Evolutionary conservation across 1,139 yeast genomes (phyloP).

Genomic region (Suhomyces panamericanus): DNA sequence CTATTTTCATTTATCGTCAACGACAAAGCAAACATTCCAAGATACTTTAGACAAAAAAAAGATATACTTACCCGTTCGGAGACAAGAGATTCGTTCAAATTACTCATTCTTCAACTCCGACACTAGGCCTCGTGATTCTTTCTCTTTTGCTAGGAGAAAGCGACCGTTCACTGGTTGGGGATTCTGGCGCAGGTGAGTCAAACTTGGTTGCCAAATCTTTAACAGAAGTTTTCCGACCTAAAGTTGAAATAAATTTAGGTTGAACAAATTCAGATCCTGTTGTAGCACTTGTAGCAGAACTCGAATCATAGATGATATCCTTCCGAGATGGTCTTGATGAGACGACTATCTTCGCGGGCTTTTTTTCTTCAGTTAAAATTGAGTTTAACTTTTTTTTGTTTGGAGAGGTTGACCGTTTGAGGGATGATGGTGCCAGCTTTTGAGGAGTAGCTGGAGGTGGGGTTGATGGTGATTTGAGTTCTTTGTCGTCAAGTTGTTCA

Average conservation of each 20-base stretch:
- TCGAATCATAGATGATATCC: slow-evolving; percentile 24
- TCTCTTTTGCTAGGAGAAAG: slow-evolving; percentile 15
- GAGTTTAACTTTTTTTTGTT: slow-evolving; percentile 38
- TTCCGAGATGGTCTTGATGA: slow-evolving; percentile 35
- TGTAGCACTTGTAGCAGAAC: slow-evolving; percentile 16
- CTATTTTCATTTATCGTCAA: slow-evolving; percentile 26
- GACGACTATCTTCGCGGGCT: slow-evolving; percentile 18
- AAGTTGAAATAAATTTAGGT: slow-evolving; percentile 31
- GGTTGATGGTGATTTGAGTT: slow-evolving; percentile 10
- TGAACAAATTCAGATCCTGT: slow-evolving; percentile 26
- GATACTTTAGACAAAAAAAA: slow-evolving; percentile 32
- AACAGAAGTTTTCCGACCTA: slow-evolving; percentile 37
- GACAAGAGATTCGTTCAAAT: neutral
- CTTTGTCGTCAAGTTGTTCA: neutral
- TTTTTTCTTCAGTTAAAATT: slow-evolving; percentile 24
- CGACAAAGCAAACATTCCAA: slow-evolving; percentile 45
- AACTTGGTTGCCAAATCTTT: slow-evolving; percentile 36
- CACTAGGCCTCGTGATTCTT: slow-evolving; percentile 8
- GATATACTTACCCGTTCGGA: neutral
- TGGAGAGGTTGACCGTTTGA: slow-evolving; percentile 43
- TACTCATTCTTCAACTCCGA: slow-evolving; percentile 6
- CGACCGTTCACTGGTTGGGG: slow-evolving; percentile 15
- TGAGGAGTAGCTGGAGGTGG: slow-evolving; percentile 24
- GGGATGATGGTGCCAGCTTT: slow-evolving; percentile 22
- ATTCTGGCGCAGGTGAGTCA: slow-evolving; percentile 25